Percentiles rank a stretch among this genome's conserved stretches.
These are phyloP conservation scores for Castanea mollissima DNA, from an alignment of 306 rosid species.

Conservation along the genomic window DNA sequence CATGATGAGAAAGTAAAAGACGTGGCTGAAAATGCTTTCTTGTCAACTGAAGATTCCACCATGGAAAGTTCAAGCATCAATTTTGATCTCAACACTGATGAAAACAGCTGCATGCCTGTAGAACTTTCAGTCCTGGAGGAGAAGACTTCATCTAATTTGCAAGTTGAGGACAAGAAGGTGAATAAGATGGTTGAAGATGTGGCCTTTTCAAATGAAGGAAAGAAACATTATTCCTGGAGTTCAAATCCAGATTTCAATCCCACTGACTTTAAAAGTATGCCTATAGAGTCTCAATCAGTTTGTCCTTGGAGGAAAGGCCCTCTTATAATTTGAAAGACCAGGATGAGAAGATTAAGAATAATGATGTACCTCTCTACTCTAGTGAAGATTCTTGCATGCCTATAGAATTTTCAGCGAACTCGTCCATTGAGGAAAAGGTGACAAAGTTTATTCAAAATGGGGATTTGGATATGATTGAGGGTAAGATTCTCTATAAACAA, in stretches of 20 bases:
- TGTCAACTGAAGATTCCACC: constrained; percentile 23
- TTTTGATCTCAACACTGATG: constrained; percentile 14
- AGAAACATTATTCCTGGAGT: constrained; percentile 27
- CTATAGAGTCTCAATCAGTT: constrained; percentile 26
- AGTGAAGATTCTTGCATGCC: constrained; percentile 31
- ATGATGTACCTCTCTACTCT: constrained; percentile 22
- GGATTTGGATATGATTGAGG: constrained; percentile 67
- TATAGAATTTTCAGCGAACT: constrained; percentile 22
- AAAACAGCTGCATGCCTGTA: constrained; percentile 20
- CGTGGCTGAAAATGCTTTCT: constrained; percentile 27
- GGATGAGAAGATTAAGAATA: constrained; percentile 31
- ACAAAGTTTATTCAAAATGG: constrained; percentile 77
- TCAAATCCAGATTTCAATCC: constrained; percentile 28
- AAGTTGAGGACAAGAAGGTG: constrained; percentile 23
- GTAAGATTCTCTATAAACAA: constrained; percentile 34
- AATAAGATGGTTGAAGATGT: constrained; percentile 28
- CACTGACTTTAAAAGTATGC: constrained; percentile 3
- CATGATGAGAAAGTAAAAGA: constrained; percentile 31
- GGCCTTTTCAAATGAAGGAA: constrained; percentile 14
- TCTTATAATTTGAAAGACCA: constrained; percentile 26
- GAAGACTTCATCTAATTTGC: constrained; percentile 22
- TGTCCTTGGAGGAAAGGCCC: constrained; percentile 30
- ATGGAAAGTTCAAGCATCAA: constrained; percentile 37
- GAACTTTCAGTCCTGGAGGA: constrained; percentile 37
- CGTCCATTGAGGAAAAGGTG: constrained; percentile 63